Evolutionary conservation across 1,139 yeast species (phyloP).

Genomic region (Geotrichum fermentans): DNA sequence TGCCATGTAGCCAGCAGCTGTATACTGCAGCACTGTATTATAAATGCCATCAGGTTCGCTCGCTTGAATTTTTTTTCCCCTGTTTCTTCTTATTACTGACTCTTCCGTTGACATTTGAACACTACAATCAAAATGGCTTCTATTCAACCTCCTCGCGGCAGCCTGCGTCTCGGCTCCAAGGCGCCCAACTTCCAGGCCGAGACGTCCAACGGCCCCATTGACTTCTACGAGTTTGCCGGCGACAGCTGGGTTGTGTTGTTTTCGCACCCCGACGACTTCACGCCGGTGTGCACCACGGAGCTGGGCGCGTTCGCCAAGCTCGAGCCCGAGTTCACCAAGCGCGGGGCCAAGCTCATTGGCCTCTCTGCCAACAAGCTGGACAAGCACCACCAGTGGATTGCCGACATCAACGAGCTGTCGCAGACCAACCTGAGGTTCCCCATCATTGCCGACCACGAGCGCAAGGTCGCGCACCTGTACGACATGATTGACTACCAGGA

Average conservation of each 20-base stretch:
- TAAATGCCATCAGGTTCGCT: no score
- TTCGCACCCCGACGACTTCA: slow-evolving; percentile 84
- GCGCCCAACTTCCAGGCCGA: slow-evolving; percentile 79
- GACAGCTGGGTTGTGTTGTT: slow-evolving; percentile 74
- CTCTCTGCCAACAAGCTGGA: slow-evolving; percentile 67
- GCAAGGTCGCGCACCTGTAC: slow-evolving; percentile 62
- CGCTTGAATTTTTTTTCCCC: no score
- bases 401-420: slow-evolving; percentile 75
- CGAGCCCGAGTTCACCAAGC: slow-evolving; percentile 73
- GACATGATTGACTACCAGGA: slow-evolving; percentile 77
- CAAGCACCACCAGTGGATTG: slow-evolving; percentile 74
- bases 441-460: slow-evolving; percentile 68
- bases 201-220: slow-evolving; percentile 67
- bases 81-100: no score
- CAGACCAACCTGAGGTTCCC: slow-evolving; percentile 67
- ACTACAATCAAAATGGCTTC: no score
- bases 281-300: slow-evolving; percentile 89
- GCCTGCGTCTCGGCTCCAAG: slow-evolving; percentile 53
- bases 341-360: slow-evolving; percentile 73
- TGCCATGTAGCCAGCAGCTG: no score
- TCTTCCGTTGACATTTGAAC: no score
- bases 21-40: no score
- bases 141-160: slow-evolving; percentile 27
- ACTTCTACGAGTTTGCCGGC: slow-evolving; percentile 71
- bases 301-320: slow-evolving; percentile 81